Evolutionary conservation across 768 basidiomycete species (phyloP).

Genomic region (Termitomyces titanicus): DNA sequence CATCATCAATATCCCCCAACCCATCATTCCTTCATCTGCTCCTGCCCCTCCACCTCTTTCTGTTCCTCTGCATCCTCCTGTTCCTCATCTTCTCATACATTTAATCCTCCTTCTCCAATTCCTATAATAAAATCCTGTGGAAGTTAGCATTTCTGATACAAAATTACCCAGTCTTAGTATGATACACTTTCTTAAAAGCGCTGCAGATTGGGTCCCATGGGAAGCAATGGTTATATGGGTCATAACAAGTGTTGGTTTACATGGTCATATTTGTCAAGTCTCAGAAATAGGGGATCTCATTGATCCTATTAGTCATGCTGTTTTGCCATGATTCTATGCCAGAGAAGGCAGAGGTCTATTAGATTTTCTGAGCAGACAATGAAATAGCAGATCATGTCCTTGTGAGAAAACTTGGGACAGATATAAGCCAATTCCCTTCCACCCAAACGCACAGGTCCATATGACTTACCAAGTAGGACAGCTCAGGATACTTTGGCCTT

Average conservation of each 20-base stretch:
- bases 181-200: not conserved
- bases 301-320: not conserved
- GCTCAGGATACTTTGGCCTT: not conserved
- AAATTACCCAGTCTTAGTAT: not conserved
- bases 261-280: not conserved
- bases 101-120: not conserved
- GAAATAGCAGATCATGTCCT: not conserved
- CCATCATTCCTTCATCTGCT: not conserved
- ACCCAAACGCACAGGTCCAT: not conserved
- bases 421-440: not conserved
- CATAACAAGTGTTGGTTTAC: not conserved
- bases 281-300: not conserved
- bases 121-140: constrained; percentile 4
- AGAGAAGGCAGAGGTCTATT: not conserved
- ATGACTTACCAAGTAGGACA: not conserved
- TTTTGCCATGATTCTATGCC: not conserved
- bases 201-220: not conserved
- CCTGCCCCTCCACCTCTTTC: too few species aligned
- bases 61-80: not conserved
- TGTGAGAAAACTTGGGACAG: not conserved
- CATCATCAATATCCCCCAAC: not conserved
- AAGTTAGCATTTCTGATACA: not conserved
- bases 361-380: not conserved
- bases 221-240: not conserved
- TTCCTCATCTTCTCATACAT: not conserved